Conservation (phyloP, 805 yeast species). For the Zygosaccharomyces siamensis region DNA sequence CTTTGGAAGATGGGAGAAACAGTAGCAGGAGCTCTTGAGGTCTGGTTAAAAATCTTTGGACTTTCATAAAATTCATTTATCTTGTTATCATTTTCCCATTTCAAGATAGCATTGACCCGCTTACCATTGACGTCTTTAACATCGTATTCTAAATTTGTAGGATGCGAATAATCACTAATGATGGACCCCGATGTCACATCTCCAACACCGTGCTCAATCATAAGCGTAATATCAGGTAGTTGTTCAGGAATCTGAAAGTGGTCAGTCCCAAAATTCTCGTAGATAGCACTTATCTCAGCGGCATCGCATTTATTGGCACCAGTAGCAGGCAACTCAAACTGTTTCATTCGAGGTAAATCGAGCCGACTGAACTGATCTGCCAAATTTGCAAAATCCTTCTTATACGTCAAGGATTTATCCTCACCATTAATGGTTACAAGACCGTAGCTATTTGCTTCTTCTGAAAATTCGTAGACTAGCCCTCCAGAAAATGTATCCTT, state of each 20-base stretch:
- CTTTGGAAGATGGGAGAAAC: slow-evolving; percentile 8
- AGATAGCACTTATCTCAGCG: slow-evolving; percentile 34
- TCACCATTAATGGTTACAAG: slow-evolving; percentile 49
- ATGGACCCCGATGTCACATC: slow-evolving; percentile 43
- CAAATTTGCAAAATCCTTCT: slow-evolving; percentile 50
- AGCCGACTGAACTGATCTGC: slow-evolving; percentile 39
- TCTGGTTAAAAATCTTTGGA: slow-evolving; percentile 12
- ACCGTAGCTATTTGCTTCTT: slow-evolving; percentile 76
- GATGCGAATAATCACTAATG: slow-evolving; percentile 37
- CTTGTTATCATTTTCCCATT: slow-evolving; percentile 34
- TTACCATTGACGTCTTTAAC: slow-evolving; percentile 37
- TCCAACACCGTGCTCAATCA: slow-evolving; percentile 48
- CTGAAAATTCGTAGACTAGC: slow-evolving; percentile 83
- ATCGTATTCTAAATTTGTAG: slow-evolving; percentile 39
- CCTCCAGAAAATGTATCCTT: slow-evolving; percentile 76
- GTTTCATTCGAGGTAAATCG: slow-evolving; percentile 37
- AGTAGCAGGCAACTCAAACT: slow-evolving; percentile 34
- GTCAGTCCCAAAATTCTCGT: slow-evolving; percentile 41
- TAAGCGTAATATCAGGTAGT: slow-evolving; percentile 40
- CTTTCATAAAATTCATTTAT: slow-evolving; percentile 32
- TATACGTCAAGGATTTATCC: slow-evolving; percentile 40
- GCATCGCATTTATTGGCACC: slow-evolving; percentile 40
- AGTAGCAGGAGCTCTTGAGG: slow-evolving; percentile 11
- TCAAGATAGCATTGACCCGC: slow-evolving; percentile 34
- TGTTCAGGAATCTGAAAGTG: slow-evolving; percentile 45